Base-by-base conservation (phyloP, 2,329 filamentous ascomycete species). In the Xylariomycetidae sp. region DNA sequence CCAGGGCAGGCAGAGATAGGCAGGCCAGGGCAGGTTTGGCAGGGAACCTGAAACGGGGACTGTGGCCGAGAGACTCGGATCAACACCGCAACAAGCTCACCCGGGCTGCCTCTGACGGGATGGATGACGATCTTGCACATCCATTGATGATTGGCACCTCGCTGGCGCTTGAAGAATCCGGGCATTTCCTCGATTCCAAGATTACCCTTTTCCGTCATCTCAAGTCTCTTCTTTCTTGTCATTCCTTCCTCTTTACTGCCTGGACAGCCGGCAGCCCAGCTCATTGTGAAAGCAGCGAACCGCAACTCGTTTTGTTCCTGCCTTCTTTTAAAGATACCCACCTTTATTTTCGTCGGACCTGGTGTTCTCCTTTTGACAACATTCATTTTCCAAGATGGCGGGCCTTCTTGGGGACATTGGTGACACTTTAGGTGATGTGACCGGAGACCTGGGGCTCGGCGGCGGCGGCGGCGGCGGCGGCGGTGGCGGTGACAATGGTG, bases 311-410 rank as follows among this genome's bases (percentile, higher is more conserved):
- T n/a, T n/a, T n/a, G n/a, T 12, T 19, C 28, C 19, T 30, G 9
- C 26, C 19, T 18, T 13, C 28, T 19, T 19, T 20, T 13, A 17
- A 8, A 7, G 9, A 29, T 8, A 17, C 25, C 25, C 25, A 26
- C 20, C 29, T 26, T 50, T 48, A 39, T 13, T 16, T 52, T 51
- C 48, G 39, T 45, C 41, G 48, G 39, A 53, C 49, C 50, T 49
- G 50, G 50, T 43, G 50, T 53, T 51, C 50, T 40, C 25, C 22
- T 31, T 22, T 38, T 47, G n/a, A 17, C 7, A 32, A 19, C 34
- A 37, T 24, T 37, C 43, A 32, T 36, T 20, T 30, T 43, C 35
- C 29, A 52, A 35, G 27, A 54, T 54, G 52, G 49, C 52, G 39
- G 52, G 52, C 42, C 49, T 48, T 47, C 34, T 50, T 32, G 37